Evolutionary conservation across 2,329 filamentous ascomycete species (phyloP).

Genomic region (Penicillium janthinellum): DNA sequence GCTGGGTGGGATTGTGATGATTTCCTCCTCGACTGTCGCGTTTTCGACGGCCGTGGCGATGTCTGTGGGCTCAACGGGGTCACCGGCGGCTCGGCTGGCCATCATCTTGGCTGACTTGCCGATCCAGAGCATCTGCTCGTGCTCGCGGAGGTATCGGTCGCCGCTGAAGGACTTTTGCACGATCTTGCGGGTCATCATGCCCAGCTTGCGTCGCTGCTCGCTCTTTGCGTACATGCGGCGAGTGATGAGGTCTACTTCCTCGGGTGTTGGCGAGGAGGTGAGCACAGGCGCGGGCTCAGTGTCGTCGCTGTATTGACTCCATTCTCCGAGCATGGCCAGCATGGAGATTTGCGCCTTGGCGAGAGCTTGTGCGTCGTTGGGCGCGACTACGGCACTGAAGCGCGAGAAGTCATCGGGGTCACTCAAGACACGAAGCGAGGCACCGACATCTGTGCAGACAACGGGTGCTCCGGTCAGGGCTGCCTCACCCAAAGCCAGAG

Average conservation of each 20-base stretch:
- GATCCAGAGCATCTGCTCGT: slow-evolving; percentile 63
- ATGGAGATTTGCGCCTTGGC: slow-evolving; percentile 65
- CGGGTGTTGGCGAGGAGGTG: slow-evolving; percentile 51
- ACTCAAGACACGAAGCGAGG: slow-evolving; percentile 45
- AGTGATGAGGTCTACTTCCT: slow-evolving; percentile 57
- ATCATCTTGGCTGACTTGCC: slow-evolving; percentile 42
- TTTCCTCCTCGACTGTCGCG: slow-evolving; percentile 36
- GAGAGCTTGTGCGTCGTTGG: slow-evolving; percentile 63
- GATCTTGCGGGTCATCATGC: slow-evolving; percentile 60
- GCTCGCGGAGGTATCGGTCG: slow-evolving; percentile 62
- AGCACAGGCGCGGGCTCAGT: slow-evolving; percentile 46
- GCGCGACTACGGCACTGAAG: slow-evolving; percentile 65
- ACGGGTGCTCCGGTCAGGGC: slow-evolving; percentile 50
- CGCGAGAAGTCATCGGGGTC: slow-evolving; percentile 50
- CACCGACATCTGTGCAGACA: slow-evolving; percentile 46
- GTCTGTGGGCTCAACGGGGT: slow-evolving; percentile 29
- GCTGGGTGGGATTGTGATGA: slow-evolving; percentile 39
- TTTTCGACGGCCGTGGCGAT: slow-evolving; percentile 30
- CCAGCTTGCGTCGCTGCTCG: slow-evolving; percentile 57
- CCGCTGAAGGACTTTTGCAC: slow-evolving; percentile 63
- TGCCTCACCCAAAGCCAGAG: slow-evolving; percentile 50
- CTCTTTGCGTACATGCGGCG: slow-evolving; percentile 63
- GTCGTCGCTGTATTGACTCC: slow-evolving; percentile 61
- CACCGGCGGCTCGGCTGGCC: slow-evolving; percentile 28
- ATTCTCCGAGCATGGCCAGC: slow-evolving; percentile 63